phyloP scores from a whole-genome alignment of 169 alveolate species.

The Plasmodium billcollinsi region DNA sequence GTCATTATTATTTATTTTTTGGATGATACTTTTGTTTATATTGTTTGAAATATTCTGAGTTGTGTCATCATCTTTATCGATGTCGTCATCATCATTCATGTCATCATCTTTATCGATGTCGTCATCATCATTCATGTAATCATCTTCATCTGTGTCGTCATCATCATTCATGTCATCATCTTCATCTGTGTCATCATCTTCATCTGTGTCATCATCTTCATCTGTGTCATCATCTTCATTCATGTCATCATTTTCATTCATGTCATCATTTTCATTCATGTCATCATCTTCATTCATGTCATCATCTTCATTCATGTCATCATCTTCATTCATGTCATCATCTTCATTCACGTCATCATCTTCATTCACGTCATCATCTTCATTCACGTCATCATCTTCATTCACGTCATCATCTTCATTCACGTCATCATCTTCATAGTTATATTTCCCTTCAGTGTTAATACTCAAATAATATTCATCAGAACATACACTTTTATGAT shows the following conservation, averaged over 20 bases:
- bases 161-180: not conserved
- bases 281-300: not conserved
- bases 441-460: slow-evolving; percentile 7
- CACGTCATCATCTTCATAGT: not conserved
- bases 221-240: not conserved
- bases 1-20: too few species aligned
- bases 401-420: not conserved
- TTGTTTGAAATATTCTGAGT: too few species aligned
- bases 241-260: not conserved
- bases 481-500: not conserved
- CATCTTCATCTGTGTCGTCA: not conserved
- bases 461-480: slow-evolving; percentile 24
- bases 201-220: not conserved
- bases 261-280: not conserved
- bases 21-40: too few species aligned
- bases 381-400: not conserved
- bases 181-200: not conserved
- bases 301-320: not conserved
- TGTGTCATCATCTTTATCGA: not conserved
- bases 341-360: not conserved
- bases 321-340: not conserved
- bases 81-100: not conserved
- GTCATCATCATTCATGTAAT: not conserved
- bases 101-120: not conserved
- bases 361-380: not conserved